Conservation (phyloP, 208 protist species). For the Leptomonas pyrrhocoris region DNA sequence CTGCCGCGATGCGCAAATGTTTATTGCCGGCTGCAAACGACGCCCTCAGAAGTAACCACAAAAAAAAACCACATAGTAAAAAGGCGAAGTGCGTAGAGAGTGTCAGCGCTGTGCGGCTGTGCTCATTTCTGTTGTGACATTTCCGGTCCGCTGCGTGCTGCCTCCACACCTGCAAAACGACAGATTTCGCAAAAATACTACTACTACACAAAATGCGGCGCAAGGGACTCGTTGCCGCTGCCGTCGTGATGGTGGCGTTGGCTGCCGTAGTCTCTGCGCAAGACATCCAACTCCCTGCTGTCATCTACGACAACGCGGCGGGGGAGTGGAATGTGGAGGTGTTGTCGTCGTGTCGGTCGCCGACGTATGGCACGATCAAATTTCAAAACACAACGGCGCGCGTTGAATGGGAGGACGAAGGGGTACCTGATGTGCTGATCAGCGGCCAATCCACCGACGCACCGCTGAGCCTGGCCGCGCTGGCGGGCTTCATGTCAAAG, state of each 20-base stretch:
- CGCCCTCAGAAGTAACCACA: not conserved
- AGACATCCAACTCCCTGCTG: slow-evolving; percentile 46
- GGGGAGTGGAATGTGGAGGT: slow-evolving; percentile 70
- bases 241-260: slow-evolving; percentile 18
- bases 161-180: no score
- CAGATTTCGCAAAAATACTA: no score
- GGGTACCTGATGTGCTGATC: slow-evolving; percentile 8
- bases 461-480: slow-evolving; percentile 34
- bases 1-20: no score
- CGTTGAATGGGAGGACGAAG: slow-evolving; percentile 40
- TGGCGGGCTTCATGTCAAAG: slow-evolving; percentile 37
- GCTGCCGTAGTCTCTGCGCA: slow-evolving; percentile 1
- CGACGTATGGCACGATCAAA: slow-evolving; percentile 33
- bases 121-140: not conserved
- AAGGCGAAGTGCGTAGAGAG: not conserved
- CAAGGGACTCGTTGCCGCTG: not conserved
- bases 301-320: slow-evolving; percentile 48
- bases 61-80: not conserved
- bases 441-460: slow-evolving; percentile 26
- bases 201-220: not conserved
- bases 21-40: no score
- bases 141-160: no score
- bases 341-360: slow-evolving; percentile 44
- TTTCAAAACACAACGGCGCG: slow-evolving; percentile 44
- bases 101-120: not conserved